Evolutionary conservation across 371 early-diverging fungal species (phyloP).

Genomic region (Lichtheimia ornata): DNA sequence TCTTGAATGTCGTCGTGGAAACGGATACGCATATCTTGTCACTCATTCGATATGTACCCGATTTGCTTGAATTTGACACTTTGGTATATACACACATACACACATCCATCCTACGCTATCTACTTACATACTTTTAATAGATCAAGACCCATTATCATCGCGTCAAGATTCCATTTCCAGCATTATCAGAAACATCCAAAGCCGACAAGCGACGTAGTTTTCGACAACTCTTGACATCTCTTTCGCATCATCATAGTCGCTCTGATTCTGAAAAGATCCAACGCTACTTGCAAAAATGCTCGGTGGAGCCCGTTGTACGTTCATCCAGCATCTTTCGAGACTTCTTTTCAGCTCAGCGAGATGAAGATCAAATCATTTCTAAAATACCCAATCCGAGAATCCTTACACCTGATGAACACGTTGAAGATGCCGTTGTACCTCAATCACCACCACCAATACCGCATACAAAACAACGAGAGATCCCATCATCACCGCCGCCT

Average conservation of each 20-base stretch:
- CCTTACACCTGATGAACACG: background rate
- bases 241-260: slow-evolving; percentile 28
- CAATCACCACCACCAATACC: slow-evolving; percentile 1
- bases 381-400: slow-evolving; percentile 6
- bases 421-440: slow-evolving; percentile 7
- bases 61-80: slow-evolving; percentile 61
- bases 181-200: slow-evolving; percentile 25
- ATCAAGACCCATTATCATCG: slow-evolving; percentile 43
- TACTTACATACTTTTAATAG: slow-evolving; percentile 17
- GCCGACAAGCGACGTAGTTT: slow-evolving; percentile 37
- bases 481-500: background rate
- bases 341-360: slow-evolving; percentile 49
- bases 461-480: background rate
- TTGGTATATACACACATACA: slow-evolving; percentile 37
- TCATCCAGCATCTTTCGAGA: slow-evolving; percentile 46
- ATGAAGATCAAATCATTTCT: slow-evolving; percentile 33
- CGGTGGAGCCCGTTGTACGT: slow-evolving; percentile 30
- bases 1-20: slow-evolving; percentile 58
- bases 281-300: slow-evolving; percentile 40
- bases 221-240: slow-evolving; percentile 27
- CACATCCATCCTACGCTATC: background rate
- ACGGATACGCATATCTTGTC: slow-evolving; percentile 44
- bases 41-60: slow-evolving; percentile 59
- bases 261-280: slow-evolving; percentile 50
- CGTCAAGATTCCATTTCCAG: slow-evolving; percentile 47